Conservation (phyloP, 345 rosid genomes). For the Eutrema heterophyllum region DNA sequence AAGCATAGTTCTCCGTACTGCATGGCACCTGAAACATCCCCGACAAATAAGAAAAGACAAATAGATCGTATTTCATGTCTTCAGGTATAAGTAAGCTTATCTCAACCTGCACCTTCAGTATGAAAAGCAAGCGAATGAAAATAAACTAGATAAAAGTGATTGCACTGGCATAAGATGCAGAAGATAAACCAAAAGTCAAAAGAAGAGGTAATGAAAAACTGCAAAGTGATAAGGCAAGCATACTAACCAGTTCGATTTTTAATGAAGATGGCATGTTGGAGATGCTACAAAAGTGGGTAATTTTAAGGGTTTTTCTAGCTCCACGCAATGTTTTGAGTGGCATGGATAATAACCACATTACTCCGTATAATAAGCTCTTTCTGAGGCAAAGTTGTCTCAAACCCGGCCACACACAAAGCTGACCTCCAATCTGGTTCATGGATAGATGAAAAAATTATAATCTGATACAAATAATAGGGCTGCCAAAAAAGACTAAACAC, state of each 20-base stretch:
- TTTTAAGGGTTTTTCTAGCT: constrained; percentile 81
- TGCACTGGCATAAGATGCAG: background rate
- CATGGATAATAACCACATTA: constrained; percentile 62
- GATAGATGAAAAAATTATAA: constrained; percentile 1
- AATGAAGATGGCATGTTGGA: constrained; percentile 63
- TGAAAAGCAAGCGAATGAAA: background rate
- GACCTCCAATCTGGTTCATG: constrained; percentile 57
- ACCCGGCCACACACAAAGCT: constrained; percentile 76
- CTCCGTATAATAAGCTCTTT: constrained; percentile 78
- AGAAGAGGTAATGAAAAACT: background rate
- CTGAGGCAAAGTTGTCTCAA: constrained; percentile 79
- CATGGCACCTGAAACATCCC: constrained; percentile 73
- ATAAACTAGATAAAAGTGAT: background rate
- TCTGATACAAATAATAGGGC: background rate
- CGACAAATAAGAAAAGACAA: background rate
- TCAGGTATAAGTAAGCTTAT: background rate
- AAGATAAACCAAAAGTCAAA: background rate
- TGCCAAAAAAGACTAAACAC: constrained; percentile 1
- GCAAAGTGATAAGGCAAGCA: background rate
- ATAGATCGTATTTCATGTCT: background rate
- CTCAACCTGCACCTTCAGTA: background rate
- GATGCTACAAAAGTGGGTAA: constrained; percentile 87
- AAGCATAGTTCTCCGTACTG: constrained; percentile 84
- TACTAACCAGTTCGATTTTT: constrained; percentile 86
- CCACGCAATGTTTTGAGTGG: constrained; percentile 92